phyloP scores from a whole-genome alignment of 768 basidiomycete species.

The Boletus vinaceobasis region DNA sequence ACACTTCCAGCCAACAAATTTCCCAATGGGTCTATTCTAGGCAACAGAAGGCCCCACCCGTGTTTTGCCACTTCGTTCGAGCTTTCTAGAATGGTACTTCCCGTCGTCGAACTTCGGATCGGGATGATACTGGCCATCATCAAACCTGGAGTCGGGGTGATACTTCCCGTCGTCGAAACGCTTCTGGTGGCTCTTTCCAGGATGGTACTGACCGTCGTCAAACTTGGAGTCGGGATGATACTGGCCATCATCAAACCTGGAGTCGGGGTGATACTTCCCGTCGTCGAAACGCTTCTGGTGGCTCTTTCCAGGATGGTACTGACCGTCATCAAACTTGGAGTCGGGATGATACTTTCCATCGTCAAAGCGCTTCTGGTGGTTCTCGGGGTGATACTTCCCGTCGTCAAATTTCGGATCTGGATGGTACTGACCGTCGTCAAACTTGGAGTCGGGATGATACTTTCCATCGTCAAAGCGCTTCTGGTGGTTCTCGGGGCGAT shows the following conservation, averaged over 20 bases:
- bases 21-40: background rate
- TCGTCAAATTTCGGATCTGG: slow-evolving; percentile 1
- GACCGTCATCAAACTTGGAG: no score
- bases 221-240: slow-evolving; percentile 9
- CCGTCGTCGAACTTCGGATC: slow-evolving; percentile 2
- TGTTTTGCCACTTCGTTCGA: background rate
- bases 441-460: background rate
- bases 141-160: no score
- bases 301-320: no score
- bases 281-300: background rate
- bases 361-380: no score
- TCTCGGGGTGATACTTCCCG: background rate
- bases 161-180: no score
- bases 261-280: slow-evolving; percentile 1
- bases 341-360: no score
- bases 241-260: slow-evolving; percentile 4
- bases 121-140: no score
- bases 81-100: slow-evolving; percentile 6
- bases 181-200: no score
- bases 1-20: background rate
- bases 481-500: background rate
- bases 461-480: slow-evolving; percentile 13
- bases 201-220: background rate
- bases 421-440: slow-evolving; percentile 14
- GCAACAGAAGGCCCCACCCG: background rate